A percentile compares a stretch with the other conserved stretches of the same genome.
Evolutionary conservation across 805 yeast species (phyloP).

Genomic region (Soucietia sequanensis): DNA sequence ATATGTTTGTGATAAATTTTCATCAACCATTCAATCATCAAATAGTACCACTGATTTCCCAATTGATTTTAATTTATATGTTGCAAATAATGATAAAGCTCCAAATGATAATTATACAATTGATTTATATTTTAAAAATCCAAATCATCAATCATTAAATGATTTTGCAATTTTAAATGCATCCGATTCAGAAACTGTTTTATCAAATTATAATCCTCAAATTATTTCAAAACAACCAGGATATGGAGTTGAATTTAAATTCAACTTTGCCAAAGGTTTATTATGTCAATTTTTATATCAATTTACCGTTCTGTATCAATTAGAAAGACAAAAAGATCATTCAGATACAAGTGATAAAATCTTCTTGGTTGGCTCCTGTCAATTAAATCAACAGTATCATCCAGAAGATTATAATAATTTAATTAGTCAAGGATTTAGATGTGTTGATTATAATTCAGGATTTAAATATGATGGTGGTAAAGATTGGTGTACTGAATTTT

Average conservation of each 20-base stretch:
- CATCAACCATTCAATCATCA: conserved; percentile 10
- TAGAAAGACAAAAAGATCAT: conserved; percentile 5
- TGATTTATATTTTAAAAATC: conserved; percentile 15
- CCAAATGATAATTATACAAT: conserved; percentile 14
- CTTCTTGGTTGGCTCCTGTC: conserved; percentile 16
- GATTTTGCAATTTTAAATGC: conserved; percentile 10
- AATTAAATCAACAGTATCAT: conserved; percentile 9
- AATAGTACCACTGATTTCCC: conserved; percentile 14
- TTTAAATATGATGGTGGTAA: conserved; percentile 14
- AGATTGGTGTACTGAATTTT: conserved; percentile 16
- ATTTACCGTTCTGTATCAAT: conserved; percentile 14
- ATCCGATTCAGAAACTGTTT: conserved; percentile 6
- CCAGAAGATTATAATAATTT: conserved; percentile 9
- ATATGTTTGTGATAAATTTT: conserved; percentile 16
- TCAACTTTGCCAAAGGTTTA: conserved; percentile 12
- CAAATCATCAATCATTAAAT: conserved; percentile 5
- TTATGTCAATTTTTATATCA: conserved; percentile 16
- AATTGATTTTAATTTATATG: conserved; percentile 14
- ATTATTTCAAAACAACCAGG: conserved; percentile 11
- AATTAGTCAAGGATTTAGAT: conserved; percentile 11
- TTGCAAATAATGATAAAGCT: conserved; percentile 6
- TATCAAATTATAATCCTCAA: conserved; percentile 10
- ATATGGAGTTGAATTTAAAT: conserved; percentile 15
- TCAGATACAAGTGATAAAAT: conserved; percentile 12
- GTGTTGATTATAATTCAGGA: conserved; percentile 17